These are phyloP conservation scores for Aspergillus melleus DNA, from an alignment of 2,329 filamentous ascomycete species.

Conservation along the genomic window DNA sequence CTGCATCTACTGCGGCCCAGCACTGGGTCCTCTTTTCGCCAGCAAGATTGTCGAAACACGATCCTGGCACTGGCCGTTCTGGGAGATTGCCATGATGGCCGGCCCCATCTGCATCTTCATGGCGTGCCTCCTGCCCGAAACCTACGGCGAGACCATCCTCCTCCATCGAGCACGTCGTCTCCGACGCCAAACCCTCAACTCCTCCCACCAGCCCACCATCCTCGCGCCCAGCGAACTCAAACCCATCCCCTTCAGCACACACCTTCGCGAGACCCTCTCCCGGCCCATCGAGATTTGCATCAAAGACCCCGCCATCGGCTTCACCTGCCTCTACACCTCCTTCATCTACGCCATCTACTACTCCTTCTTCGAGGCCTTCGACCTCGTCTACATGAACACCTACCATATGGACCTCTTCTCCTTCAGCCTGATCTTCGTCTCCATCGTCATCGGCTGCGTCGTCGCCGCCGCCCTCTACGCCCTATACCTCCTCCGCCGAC, in stretches of 20 bases:
- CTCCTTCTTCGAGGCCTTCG: conserved; percentile 66
- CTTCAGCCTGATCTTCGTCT: conserved; percentile 61
- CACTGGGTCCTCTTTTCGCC: conserved; percentile 48
- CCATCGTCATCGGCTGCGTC: conserved; percentile 50
- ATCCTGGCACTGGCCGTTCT: conserved; percentile 59
- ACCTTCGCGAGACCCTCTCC: not conserved
- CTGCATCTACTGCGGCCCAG: conserved; percentile 47
- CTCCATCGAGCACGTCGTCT: conserved; percentile 1
- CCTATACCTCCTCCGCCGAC: not conserved
- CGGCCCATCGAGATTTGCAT: not conserved
- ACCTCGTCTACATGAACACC: conserved; percentile 60
- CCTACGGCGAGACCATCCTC: conserved; percentile 1
- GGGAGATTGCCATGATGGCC: conserved; percentile 64
- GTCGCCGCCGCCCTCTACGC: not conserved
- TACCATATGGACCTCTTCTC: conserved; percentile 62
- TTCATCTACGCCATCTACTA: conserved; percentile 57
- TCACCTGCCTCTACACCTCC: conserved; percentile 63
- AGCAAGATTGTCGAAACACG: not conserved
- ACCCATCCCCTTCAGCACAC: not conserved
- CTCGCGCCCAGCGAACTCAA: not conserved
- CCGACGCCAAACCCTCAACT: not conserved
- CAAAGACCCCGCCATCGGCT: conserved; percentile 60
- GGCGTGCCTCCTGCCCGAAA: conserved; percentile 59
- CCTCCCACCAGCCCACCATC: not conserved
- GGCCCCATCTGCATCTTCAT: conserved; percentile 60